Percentiles rank a stretch among this genome's conserved stretches.
phyloP scores from a whole-genome alignment of 78 protist species.

The Dictyostelium capitatum region DNA sequence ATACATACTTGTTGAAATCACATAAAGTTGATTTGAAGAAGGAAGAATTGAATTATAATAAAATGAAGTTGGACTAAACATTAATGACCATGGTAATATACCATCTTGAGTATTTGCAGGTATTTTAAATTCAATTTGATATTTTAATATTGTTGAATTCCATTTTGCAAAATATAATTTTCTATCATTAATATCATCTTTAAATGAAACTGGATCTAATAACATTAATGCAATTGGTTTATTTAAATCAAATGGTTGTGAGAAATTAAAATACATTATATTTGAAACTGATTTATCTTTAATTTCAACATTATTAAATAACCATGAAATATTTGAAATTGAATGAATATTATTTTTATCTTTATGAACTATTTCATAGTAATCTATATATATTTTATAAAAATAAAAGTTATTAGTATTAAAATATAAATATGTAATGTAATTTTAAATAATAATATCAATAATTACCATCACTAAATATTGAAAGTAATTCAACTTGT shows the following conservation, averaged over 20 bases:
- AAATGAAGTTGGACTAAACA: too few relatives aligned
- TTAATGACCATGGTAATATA: not conserved
- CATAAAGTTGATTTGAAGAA: not conserved
- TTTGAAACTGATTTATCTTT: not conserved
- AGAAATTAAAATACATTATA: not conserved
- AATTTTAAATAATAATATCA: too few relatives aligned
- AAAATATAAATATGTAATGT: too few relatives aligned
- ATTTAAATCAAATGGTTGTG: not conserved
- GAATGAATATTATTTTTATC: not conserved
- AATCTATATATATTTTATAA: too few relatives aligned
- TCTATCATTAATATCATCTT: not conserved
- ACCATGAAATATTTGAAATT: not conserved
- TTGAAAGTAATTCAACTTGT: too few relatives aligned
- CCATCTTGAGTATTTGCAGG: not conserved
- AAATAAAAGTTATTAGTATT: too few relatives aligned
- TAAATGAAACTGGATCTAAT: not conserved
- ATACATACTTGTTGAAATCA: not conserved
- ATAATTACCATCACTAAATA: too few relatives aligned
- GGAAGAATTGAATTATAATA: not conserved
- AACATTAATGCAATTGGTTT: not conserved
- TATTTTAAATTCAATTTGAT: not conserved
- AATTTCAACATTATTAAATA: not conserved
- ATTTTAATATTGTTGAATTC: conserved; percentile 1
- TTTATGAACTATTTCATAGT: too few relatives aligned
- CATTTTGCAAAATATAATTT: not conserved